Conservation (phyloP, 306 rosid species). For the Dalbergia cultrata region DNA sequence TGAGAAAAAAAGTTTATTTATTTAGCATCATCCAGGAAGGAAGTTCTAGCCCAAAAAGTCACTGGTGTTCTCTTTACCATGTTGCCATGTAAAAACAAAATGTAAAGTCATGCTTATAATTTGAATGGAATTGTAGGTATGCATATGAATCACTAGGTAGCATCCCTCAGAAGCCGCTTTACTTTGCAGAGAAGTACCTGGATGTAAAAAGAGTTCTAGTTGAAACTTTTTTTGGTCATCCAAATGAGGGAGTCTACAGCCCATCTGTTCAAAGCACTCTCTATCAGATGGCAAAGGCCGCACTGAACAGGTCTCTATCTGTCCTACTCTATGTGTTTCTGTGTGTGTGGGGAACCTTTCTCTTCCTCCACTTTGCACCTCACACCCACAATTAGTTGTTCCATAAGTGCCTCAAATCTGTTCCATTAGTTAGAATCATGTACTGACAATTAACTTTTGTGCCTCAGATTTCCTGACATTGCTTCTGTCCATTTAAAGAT, state of each 20-base stretch:
- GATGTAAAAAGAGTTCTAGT: constrained; percentile 68
- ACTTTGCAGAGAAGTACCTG: constrained; percentile 75
- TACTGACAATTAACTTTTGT: constrained; percentile 36
- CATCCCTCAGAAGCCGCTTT: constrained; percentile 68
- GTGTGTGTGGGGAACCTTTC: constrained; percentile 12
- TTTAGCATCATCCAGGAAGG: background rate
- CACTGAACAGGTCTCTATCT: constrained; percentile 71
- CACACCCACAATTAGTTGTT: background rate
- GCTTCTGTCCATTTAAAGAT: constrained; percentile 76
- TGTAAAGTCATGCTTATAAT: constrained; percentile 31
- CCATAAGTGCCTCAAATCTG: background rate
- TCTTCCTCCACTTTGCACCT: constrained; percentile 22
- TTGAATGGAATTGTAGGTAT: constrained; percentile 67
- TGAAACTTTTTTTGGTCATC: constrained; percentile 82
- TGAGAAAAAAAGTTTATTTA: background rate
- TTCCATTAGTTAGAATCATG: constrained; percentile 24
- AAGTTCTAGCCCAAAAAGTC: constrained; percentile 4
- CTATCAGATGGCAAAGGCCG: constrained; percentile 82
- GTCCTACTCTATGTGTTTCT: background rate
- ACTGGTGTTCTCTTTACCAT: constrained; percentile 27
- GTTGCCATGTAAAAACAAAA: background rate
- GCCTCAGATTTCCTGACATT: constrained; percentile 79
- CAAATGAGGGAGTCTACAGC: constrained; percentile 83
- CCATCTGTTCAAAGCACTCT: constrained; percentile 96
- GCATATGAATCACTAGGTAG: constrained; percentile 63